phyloP scores from a whole-genome alignment of 2,329 filamentous ascomycete species.

The Raffaelea arxii region DNA sequence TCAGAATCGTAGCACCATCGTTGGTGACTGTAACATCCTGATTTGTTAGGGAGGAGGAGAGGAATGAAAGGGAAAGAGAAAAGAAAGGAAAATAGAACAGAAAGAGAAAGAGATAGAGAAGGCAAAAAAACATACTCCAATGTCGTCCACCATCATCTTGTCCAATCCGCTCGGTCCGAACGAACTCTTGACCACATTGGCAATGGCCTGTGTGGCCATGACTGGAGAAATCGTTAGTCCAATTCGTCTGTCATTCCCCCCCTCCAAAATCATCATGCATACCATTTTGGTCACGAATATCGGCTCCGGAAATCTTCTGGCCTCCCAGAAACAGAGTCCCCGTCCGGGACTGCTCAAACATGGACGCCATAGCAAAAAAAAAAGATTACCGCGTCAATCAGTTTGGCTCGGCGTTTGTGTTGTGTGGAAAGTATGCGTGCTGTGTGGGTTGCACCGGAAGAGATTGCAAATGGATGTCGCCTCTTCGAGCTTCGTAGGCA shows the following conservation, averaged over 20 bases:
- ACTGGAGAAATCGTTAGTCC: too few relatives aligned
- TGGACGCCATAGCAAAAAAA: slow-evolving; percentile 97
- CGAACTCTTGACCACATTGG: slow-evolving; percentile 98
- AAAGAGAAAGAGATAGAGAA: not conserved
- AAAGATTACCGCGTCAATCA: too few relatives aligned
- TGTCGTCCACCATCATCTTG: slow-evolving; percentile 99
- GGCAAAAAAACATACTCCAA: slow-evolving; percentile 55
- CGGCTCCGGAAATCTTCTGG: slow-evolving; percentile 91
- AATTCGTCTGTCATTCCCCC: too few relatives aligned
- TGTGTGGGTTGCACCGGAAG: too few relatives aligned
- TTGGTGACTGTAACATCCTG: slow-evolving; percentile 98
- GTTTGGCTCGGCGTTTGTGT: too few relatives aligned
- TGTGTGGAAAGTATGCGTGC: too few relatives aligned
- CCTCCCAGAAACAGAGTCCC: slow-evolving; percentile 95
- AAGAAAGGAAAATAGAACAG: not conserved
- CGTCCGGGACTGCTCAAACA: slow-evolving; percentile 92
- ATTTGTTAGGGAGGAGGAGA: slow-evolving; percentile 4
- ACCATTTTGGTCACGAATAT: slow-evolving; percentile 97
- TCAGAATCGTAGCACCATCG: slow-evolving; percentile 94
- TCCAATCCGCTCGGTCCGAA: slow-evolving; percentile 95
- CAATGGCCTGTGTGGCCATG: slow-evolving; percentile 88
- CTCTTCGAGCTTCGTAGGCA: not conserved
- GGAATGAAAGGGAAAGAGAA: not conserved
- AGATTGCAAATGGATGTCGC: too few relatives aligned
- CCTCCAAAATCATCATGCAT: too few relatives aligned